Evolutionary conservation across 345 rosid genomes (phyloP), one percentile per base, ranked within the genome.

Genomic region (Salix koriyanagi): DNA sequence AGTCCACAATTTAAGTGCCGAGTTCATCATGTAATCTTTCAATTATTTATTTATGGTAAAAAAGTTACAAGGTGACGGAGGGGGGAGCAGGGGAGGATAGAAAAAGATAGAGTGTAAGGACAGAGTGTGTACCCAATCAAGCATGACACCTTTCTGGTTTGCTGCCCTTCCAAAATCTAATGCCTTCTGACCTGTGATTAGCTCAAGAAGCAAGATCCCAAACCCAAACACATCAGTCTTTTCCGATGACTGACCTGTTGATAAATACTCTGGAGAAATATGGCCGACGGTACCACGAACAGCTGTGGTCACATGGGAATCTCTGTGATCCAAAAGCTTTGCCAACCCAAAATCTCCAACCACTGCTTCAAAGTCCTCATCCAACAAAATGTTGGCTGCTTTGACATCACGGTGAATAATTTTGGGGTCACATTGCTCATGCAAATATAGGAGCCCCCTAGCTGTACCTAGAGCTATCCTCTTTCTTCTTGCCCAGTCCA

Each of bases 301-400:
- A 0, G 97, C 97, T 8, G 98, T 94, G 23, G 98, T 94, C 62
- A 94, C 98, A 1, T 94, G 98, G 32, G 97, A 89, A 75, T 94
- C 98, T 67, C 93, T 89, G 82, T 94, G 97, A 79, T 94, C 98
- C 71, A 94, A 70, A 81, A 94, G 98, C 91, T 94, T 94, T 32
- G 98, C 98, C 82, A 94, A 83, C 71, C 98, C 98, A 39, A 94
- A 94, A 88, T 94, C 98, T 19, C 98, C 98, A 65, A 94, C 98
- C 41, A 94, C 94, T n/a, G 98, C 98, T 80, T 94, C 98, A 70
- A 92, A 92, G 69, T 91, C 97, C 75, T 88, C 96, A 82, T 94
- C 98, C 83, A 92, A 79, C 70, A 94, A 84, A 81, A 94, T 94
- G 82, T 92, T 94, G 85, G 97, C 98, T 8, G 98, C 98, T 81